phyloP scores from a whole-genome alignment of 331 rosid species.

The Rhamnella rubrinervis region DNA sequence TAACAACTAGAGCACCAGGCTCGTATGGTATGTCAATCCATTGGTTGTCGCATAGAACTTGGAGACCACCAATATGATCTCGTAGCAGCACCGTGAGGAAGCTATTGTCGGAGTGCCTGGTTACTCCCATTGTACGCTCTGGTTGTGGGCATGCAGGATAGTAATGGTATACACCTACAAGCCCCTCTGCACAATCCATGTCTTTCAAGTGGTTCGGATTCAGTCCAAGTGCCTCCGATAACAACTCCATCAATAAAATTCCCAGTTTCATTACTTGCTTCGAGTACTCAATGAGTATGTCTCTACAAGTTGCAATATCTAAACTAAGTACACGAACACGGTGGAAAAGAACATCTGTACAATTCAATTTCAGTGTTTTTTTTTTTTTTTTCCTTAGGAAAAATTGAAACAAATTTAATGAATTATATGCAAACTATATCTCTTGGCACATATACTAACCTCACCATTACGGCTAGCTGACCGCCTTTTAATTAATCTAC shows the following conservation, averaged over 20 bases:
- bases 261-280: constrained; percentile 22
- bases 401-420: too few species aligned
- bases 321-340: too few species aligned
- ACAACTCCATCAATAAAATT: not conserved
- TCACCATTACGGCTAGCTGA: too few species aligned
- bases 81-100: constrained; percentile 43
- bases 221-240: constrained; percentile 27
- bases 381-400: too few species aligned
- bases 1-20: constrained; percentile 36
- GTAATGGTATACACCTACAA: constrained; percentile 18
- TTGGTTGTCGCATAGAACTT: not conserved
- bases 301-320: not conserved
- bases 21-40: constrained; percentile 40
- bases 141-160: constrained; percentile 38
- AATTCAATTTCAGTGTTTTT: too few species aligned
- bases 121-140: constrained; percentile 19
- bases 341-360: too few species aligned
- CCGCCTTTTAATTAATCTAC: too few species aligned
- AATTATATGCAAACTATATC: too few species aligned
- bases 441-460: too few species aligned
- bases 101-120: constrained; percentile 30
- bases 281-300: constrained; percentile 11
- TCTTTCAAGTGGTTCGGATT: not conserved
- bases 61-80: constrained; percentile 55
- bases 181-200: constrained; percentile 22